These are phyloP conservation scores for Monilinia fructigena DNA, from an alignment of 2,329 filamentous ascomycete genomes.

Conservation along the genomic window DNA sequence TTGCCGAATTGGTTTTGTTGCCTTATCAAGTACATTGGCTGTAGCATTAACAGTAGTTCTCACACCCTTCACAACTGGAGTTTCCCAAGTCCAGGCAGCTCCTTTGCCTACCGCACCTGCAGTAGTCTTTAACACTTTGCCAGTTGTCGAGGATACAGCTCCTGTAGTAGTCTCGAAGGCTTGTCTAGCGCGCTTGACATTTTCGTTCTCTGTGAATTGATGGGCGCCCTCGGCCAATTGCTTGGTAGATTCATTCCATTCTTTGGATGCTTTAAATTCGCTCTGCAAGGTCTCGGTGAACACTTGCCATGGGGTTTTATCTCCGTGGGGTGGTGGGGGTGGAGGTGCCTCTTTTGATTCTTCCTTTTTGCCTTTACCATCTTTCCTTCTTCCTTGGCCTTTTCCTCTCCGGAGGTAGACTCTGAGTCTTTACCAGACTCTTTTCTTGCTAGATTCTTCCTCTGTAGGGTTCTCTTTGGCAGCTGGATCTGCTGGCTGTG, in stretches of 20 bases:
- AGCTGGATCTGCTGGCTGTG: slow-evolving; percentile 26
- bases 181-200: slow-evolving; percentile 78
- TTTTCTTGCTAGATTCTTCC: slow-evolving; percentile 28
- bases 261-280: slow-evolving; percentile 95
- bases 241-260: slow-evolving; percentile 99
- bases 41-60: slow-evolving; percentile 83
- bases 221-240: slow-evolving; percentile 85
- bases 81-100: slow-evolving; percentile 97
- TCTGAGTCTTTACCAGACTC: slow-evolving; percentile 31
- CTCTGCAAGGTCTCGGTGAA: slow-evolving; percentile 94
- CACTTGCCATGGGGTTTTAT: slow-evolving; percentile 98
- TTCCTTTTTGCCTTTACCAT: slow-evolving; percentile 38
- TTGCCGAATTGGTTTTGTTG: slow-evolving; percentile 88
- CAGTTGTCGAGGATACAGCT: slow-evolving; percentile 74
- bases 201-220: slow-evolving; percentile 90
- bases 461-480: slow-evolving; percentile 21
- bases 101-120: slow-evolving; percentile 85
- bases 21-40: slow-evolving; percentile 85
- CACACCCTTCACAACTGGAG: slow-evolving; percentile 85
- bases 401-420: slow-evolving; percentile 29
- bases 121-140: slow-evolving; percentile 79
- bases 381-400: slow-evolving; percentile 36
- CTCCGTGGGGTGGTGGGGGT: slow-evolving; percentile 91
- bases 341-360: slow-evolving; percentile 56
- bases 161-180: slow-evolving; percentile 86